A percentile compares a stretch with the other conserved stretches of the same genome.
Evolutionary conservation across 768 basidiomycete genomes (phyloP).

Genomic region (Chiua virens): DNA sequence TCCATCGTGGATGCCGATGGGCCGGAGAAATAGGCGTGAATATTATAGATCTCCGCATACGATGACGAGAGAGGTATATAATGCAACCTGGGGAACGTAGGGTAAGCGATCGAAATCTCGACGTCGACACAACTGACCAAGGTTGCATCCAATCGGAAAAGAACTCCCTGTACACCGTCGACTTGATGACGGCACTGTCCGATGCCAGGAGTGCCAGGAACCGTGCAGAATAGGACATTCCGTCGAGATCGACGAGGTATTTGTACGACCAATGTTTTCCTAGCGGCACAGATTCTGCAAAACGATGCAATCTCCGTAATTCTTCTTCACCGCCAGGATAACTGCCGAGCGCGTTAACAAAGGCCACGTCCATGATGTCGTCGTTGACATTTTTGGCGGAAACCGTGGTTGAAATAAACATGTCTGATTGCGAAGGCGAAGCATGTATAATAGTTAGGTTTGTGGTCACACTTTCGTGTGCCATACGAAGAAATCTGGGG

Average conservation of each 20-base stretch:
- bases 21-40: conserved; percentile 92
- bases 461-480: conserved; percentile 47
- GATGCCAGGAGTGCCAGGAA: conserved; percentile 85
- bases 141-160: conserved; percentile 92
- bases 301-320: conserved; percentile 63
- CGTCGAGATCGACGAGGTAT: conserved; percentile 89
- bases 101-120: conserved; percentile 1
- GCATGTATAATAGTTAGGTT: conserved; percentile 71
- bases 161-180: conserved; percentile 89
- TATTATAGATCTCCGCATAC: conserved; percentile 92
- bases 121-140: conserved; percentile 49
- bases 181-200: conserved; percentile 87
- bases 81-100: conserved; percentile 65
- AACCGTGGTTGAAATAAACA: conserved; percentile 61
- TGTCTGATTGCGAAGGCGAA: conserved; percentile 56
- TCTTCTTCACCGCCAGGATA: conserved; percentile 77
- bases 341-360: conserved; percentile 73
- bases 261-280: conserved; percentile 93
- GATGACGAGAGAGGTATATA: conserved; percentile 88
- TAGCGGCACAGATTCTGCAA: conserved; percentile 74
- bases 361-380: conserved; percentile 85
- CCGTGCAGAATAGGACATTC: conserved; percentile 91
- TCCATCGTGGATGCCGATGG: conserved; percentile 60
- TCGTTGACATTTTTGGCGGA: conserved; percentile 62
- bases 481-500: conserved; percentile 70